Evolutionary conservation across 2,329 filamentous ascomycete genomes (phyloP).

Genomic region (Fusarium caatingaense): DNA sequence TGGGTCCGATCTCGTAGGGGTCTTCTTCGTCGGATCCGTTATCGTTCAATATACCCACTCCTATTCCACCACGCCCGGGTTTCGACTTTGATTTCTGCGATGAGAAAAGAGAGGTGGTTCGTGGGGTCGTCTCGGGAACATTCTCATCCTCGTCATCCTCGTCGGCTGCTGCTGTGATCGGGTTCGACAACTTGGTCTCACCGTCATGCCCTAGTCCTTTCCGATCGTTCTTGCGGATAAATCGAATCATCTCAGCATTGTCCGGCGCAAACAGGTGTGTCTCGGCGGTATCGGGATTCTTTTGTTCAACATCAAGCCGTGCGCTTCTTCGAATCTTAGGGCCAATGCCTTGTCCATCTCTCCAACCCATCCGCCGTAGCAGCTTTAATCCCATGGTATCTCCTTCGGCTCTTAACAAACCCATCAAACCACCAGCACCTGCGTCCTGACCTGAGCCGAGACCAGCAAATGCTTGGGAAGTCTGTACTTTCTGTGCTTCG

Average conservation of each 20-base stretch:
- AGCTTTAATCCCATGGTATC: constrained; percentile 90
- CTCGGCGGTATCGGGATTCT: constrained; percentile 53
- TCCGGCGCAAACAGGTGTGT: constrained; percentile 87
- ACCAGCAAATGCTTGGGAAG: constrained; percentile 77
- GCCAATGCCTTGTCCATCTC: constrained; percentile 90
- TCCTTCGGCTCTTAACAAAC: constrained; percentile 76
- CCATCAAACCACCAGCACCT: constrained; percentile 69
- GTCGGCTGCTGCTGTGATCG: constrained; percentile 35
- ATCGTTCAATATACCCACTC: constrained; percentile 90
- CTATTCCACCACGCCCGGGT: constrained; percentile 74
- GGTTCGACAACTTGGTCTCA: constrained; percentile 63
- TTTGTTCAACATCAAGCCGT: constrained; percentile 65
- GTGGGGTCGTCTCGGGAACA: constrained; percentile 34
- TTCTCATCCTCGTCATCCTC: constrained; percentile 59
- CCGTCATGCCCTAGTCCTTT: constrained; percentile 77
- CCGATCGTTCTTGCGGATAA: constrained; percentile 73
- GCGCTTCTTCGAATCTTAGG: constrained; percentile 84
- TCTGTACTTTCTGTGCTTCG: constrained; percentile 80
- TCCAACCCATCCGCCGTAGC: constrained; percentile 94
- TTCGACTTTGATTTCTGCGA: constrained; percentile 63
- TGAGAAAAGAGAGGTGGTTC: constrained; percentile 33
- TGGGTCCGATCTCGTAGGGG: constrained; percentile 90
- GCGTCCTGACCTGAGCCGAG: constrained; percentile 74
- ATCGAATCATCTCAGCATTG: constrained; percentile 75
- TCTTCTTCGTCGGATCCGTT: constrained; percentile 96